Base-by-base conservation (phyloP, 805 yeast species). In the Zygosaccharomyces bailii region DNA sequence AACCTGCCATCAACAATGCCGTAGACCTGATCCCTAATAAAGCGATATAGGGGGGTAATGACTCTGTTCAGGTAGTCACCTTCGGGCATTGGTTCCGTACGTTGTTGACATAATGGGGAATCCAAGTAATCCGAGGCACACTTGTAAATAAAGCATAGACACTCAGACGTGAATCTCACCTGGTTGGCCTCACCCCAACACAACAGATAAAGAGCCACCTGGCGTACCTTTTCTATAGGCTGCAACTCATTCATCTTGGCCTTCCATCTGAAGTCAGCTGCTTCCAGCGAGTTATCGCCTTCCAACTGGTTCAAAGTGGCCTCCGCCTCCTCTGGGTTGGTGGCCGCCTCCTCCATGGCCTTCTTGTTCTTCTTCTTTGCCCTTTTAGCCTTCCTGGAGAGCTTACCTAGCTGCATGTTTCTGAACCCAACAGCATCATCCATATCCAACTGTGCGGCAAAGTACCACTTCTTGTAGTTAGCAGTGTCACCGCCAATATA, bases 121-220 rank as follows among this genome's bases (percentile, higher is more conserved):
- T 78, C 71, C 64, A 88, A 75, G 70, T 93, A 90, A 69, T 93
- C 99, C 54, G 77, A 76, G 46, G 97, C 96, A 67, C 95, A 86
- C 74, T 95, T 91, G 79, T 82, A 95, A 61, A 93, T 82, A 77
- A 86, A 93, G 78, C 96, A 87, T 51, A 93, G 72, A 71, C 85
- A 77, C 74, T 89, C 97, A 17, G 86, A 75, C 45, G 93, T 84
- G 72, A 93, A 93, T 70, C 99, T 85, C 47, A 91, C 95, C 73
- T 86, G 93, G 69, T 86, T 86, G 27, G 93, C 90, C 71, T 86
- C 95, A 73, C 95, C 95, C 95, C 95, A 86, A 56, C 84, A 68
- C 57, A 86, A 72, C 49, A 86, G 71, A 69, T 84, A 86, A 50
- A 86, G 70, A 10, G 90, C 82, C 55, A 86, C 69, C 53, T 85